Conservation (phyloP, 208 protist genomes). For the Hexamita inflata region DNA sequence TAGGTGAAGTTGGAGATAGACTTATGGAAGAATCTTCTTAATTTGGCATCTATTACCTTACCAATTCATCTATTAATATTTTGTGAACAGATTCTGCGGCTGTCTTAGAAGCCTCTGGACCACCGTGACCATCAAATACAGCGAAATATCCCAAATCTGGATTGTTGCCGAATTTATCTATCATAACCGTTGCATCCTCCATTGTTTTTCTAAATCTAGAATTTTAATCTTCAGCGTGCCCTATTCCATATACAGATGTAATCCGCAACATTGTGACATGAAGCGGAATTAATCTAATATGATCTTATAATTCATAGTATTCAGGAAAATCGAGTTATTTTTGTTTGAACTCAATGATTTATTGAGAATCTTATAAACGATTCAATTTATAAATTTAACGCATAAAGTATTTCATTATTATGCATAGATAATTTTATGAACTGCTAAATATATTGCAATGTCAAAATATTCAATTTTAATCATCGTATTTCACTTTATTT, state of each 20-base stretch:
- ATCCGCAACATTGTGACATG: not conserved
- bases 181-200: constrained; percentile 22
- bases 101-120: not conserved
- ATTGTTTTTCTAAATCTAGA: constrained; percentile 8
- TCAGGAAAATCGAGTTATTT: no score
- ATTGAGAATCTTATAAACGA: no score
- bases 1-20: not conserved
- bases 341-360: no score
- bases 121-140: constrained; percentile 33
- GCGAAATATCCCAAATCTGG: constrained; percentile 7
- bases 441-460: no score
- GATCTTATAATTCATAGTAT: no score
- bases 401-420: no score
- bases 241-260: constrained; percentile 13
- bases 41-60: not conserved
- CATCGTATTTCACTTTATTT: no score
- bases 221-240: constrained; percentile 25
- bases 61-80: constrained; percentile 7
- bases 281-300: no score
- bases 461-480: no score
- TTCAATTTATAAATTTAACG: no score
- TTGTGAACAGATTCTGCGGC: constrained; percentile 7
- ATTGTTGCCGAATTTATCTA: constrained; percentile 3
- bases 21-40: not conserved
- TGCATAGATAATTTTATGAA: no score